phyloP scores from a whole-genome alignment of 75 land plant genomes.

The Cupressus sempervirens region DNA sequence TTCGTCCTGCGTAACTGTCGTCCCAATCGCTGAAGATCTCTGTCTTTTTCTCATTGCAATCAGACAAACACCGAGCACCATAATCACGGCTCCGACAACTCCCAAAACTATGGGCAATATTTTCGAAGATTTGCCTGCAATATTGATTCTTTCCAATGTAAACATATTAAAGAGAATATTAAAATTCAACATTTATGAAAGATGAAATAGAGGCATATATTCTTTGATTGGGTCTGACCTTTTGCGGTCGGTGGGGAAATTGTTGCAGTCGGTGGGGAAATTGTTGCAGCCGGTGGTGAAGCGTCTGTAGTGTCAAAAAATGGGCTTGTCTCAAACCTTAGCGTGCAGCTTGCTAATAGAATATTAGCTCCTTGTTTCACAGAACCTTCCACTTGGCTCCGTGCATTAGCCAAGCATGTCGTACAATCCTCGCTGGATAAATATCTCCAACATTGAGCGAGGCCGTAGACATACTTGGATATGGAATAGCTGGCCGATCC shows the following conservation, averaged over 20 bases:
- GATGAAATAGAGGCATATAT: background rate
- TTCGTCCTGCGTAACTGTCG: background rate
- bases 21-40: background rate
- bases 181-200: background rate
- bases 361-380: background rate
- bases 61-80: background rate
- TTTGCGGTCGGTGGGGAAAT: background rate
- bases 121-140: too few species aligned
- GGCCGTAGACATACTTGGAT: background rate
- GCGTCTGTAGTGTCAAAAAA: background rate
- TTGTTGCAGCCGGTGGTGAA: background rate
- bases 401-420: background rate
- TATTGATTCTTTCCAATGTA: too few species aligned
- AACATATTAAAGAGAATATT: background rate
- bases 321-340: background rate
- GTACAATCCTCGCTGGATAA: background rate
- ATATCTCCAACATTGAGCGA: constrained; percentile 6
- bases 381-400: background rate
- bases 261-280: background rate
- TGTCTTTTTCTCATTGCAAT: background rate
- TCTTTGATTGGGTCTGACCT: background rate
- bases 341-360: background rate
- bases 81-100: background rate
- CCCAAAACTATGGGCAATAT: too few species aligned
- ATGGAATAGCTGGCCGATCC: background rate